A percentile compares a stretch with the other conserved stretches of the same genome.
phyloP scores from a whole-genome alignment of 2,329 filamentous ascomycete genomes.

The Claviceps pazoutovae region DNA sequence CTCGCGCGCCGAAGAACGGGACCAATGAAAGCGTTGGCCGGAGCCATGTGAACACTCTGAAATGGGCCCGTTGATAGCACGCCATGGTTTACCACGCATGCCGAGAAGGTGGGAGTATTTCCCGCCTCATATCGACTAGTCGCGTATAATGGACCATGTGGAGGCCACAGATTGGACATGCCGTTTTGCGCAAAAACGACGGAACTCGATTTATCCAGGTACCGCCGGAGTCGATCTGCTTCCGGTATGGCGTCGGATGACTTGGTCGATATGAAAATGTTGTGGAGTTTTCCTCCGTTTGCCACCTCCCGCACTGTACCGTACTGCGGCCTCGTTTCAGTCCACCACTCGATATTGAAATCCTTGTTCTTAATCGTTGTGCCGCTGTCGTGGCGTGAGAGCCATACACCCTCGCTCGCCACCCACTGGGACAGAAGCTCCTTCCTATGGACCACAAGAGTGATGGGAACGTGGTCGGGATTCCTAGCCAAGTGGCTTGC shows the following conservation, averaged over 20 bases:
- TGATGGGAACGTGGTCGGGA: constrained; percentile 53
- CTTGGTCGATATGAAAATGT: constrained; percentile 70
- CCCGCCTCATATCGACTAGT: constrained; percentile 23
- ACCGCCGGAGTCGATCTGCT: constrained; percentile 39
- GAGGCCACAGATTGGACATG: constrained; percentile 54
- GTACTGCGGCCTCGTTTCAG: constrained; percentile 24
- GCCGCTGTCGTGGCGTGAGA: constrained; percentile 21
- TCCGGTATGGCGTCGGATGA: constrained; percentile 53
- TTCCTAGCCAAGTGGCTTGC: constrained; percentile 56
- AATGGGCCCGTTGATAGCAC: constrained; percentile 37
- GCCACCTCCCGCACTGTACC: constrained; percentile 28
- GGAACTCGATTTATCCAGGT: constrained; percentile 51
- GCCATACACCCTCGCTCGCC: constrained; percentile 28
- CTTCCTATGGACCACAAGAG: constrained; percentile 60
- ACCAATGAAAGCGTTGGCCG: constrained; percentile 34
- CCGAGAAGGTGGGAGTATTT: constrained; percentile 52
- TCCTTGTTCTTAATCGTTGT: constrained; percentile 17
- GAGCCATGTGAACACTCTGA: constrained; percentile 36
- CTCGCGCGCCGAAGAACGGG: constrained; percentile 23
- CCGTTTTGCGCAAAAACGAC: constrained; percentile 83
- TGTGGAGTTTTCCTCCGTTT: constrained; percentile 37
- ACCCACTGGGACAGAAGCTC: constrained; percentile 36
- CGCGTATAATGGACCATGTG: constrained; percentile 30
- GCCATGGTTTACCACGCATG: constrained; percentile 49
- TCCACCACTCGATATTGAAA: constrained; percentile 42